These are phyloP conservation scores for Nannochloropsis granulata DNA, from an alignment of 108 stramenopile species.

Conservation along the genomic window DNA sequence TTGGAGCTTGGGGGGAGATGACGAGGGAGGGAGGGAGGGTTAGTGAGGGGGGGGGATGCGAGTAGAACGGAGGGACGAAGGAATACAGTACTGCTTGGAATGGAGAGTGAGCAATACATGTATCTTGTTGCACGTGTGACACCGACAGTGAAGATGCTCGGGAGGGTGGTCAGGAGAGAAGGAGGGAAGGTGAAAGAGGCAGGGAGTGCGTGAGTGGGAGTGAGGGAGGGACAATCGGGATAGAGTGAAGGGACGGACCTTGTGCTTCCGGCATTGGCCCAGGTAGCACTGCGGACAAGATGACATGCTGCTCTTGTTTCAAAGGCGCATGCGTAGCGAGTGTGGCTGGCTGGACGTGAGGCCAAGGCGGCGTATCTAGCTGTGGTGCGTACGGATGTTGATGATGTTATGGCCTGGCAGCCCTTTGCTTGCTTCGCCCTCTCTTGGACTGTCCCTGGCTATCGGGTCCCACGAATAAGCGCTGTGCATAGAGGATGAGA, in stretches of 20 bases:
- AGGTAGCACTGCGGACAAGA: neutral
- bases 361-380: no score
- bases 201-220: neutral
- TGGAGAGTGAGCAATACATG: no score
- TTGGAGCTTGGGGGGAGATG: neutral
- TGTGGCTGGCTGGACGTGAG: no score
- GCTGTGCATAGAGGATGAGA: no score
- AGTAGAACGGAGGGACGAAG: neutral
- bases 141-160: neutral
- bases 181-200: neutral
- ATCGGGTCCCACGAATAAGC: no score
- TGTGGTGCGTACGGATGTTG: no score
- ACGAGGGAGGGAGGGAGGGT: neutral
- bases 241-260: neutral
- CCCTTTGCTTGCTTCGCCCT: no score
- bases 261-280: neutral
- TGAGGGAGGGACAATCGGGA: neutral
- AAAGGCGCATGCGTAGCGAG: no score
- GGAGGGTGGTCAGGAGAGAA: neutral
- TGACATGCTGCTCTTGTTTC: neutral
- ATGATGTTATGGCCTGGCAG: no score
- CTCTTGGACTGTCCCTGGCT: no score
- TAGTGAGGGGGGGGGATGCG: neutral
- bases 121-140: no score
- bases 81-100: neutral